Evolutionary conservation across 179 eudicot species (phyloP), one percentile per base, ranked within the genome.

Genomic region (Beta corolliflora): DNA sequence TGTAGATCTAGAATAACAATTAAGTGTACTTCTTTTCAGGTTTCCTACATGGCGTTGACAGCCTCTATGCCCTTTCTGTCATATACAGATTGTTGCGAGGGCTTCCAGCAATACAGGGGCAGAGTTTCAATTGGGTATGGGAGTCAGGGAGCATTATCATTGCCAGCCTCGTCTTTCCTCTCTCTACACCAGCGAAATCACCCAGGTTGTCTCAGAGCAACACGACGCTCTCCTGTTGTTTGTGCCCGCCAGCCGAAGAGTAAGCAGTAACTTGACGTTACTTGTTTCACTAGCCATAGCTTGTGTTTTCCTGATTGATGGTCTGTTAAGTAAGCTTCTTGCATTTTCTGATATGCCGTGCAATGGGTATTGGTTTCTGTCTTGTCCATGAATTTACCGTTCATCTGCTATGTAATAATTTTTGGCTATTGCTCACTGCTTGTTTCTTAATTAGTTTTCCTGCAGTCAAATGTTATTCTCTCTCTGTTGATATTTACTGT

Each of bases 161-260:
- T 84, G 48, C 76, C 80, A 69, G 23, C 71, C 73, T 55, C 71
- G n/a, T 29, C 84, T 19, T 58, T 52, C 53, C 44, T 73, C 41
- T 81, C 87, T 46, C 69, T 73, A 56, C 80, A 29, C 77, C 67
- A 36, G 44, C 31, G 14, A 19, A 81, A 78, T 74, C 84, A 61
- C 48, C 59, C 50, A 66, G 70, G 78, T 50, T 50, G 46, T 79
- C 82, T 78, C 84, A 78, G 45, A 81, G 77, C 80, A 75, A 71
- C 64, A 44, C 82, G 45, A 54, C 69, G 75, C 56, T 82, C 80
- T 52, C 18, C 77, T 23, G 80, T 85, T 53, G 48, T 78, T 66
- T 73, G 80, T 70, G 58, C 78, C 70, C 82, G 9, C 77, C 76
- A 70, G 48, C 73, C 80, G 64, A 85, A 81, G 80, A 61, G 87